These are phyloP conservation scores for Neoboletus subvelutipes DNA, from an alignment of 768 basidiomycete genomes.

Conservation along the genomic window DNA sequence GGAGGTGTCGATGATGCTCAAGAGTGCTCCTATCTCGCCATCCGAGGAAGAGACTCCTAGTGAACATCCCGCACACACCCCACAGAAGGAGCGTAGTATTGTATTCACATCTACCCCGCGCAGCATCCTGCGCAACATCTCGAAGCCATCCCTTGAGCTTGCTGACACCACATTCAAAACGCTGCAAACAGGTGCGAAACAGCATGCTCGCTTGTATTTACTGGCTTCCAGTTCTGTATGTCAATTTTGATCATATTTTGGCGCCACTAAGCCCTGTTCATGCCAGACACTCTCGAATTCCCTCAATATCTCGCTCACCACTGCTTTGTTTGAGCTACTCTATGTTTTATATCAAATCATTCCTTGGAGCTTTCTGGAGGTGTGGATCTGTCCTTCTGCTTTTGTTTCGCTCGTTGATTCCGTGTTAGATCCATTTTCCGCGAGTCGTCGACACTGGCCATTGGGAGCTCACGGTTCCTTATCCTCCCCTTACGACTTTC, in stretches of 20 bases:
- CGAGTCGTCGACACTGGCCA: constrained; percentile 3
- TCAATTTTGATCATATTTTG: neutral
- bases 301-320: constrained; percentile 57
- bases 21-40: constrained; percentile 43
- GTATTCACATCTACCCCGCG: constrained; percentile 28
- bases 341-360: constrained; percentile 52
- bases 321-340: constrained; percentile 52
- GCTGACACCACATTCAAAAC: constrained; percentile 23
- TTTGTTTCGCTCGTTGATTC: constrained; percentile 1
- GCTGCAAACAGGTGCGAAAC: constrained; percentile 19
- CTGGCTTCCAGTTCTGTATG: constrained; percentile 31
- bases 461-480: constrained; percentile 37
- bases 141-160: constrained; percentile 20
- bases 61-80: constrained; percentile 9
- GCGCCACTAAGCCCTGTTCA: neutral
- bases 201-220: constrained; percentile 21
- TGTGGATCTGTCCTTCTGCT: constrained; percentile 23
- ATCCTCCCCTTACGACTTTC: constrained; percentile 49
- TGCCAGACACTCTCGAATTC: constrained; percentile 62
- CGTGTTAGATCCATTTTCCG: constrained; percentile 17
- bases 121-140: constrained; percentile 26
- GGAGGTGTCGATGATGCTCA: constrained; percentile 54
- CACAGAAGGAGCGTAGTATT: constrained; percentile 14
- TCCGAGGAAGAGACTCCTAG: constrained; percentile 15
- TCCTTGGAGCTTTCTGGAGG: constrained; percentile 51